Base-by-base conservation (phyloP, 2,329 filamentous ascomycete genomes). In the Sodiomyces alkalinus region DNA sequence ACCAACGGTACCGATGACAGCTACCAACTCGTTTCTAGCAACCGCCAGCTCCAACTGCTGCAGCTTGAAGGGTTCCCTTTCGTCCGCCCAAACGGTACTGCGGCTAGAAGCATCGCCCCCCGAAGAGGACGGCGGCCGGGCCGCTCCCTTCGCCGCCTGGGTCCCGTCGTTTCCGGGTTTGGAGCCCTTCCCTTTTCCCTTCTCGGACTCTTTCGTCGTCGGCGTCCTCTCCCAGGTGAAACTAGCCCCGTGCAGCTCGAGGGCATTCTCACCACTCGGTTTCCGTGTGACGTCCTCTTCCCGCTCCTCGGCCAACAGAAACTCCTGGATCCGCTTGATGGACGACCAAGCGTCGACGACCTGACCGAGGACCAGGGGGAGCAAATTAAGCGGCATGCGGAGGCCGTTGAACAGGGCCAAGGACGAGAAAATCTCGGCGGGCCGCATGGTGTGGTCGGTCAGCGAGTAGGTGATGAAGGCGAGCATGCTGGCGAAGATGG, bases 401-500 rank as follows among this genome's bases (percentile, higher is more conserved):
- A 98, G 64, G 5, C 80, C 75, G 50, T 96, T 96, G 65, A 96
- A 98, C 6, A 96, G 57, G 1, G 87, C 87, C 10, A 96, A 64
- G 0, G 87, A 96, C 0, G 87, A 94, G 56, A 98, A 96, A 19
- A 96, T 68, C 15, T 74, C 62, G 0, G 85, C 82, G 1, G 90
- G 75, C 2, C 70, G 60, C 12, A 96, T 64, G 17, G 51, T 50
- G 40, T 85, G 76, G 33, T 78, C 61, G 2, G 73, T 66, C 20
- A 76, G 53, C 1, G 72, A 75, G 42, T 72, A 79, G 0, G 82
- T 87, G 52, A 96, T 87, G 51, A 96, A 96, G 0, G 87, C 73
- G 22, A 96, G 52, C 83, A 96, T 94, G 2, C 86, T 92, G 0
- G 87, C 85, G 41, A 96, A 94, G 29, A 92, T 80, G 6, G 90